Percentiles rank a stretch among this genome's conserved stretches.
phyloP scores from a whole-genome alignment of 495 filamentous ascomycete genomes.

The Annulohypoxylon stygium region DNA sequence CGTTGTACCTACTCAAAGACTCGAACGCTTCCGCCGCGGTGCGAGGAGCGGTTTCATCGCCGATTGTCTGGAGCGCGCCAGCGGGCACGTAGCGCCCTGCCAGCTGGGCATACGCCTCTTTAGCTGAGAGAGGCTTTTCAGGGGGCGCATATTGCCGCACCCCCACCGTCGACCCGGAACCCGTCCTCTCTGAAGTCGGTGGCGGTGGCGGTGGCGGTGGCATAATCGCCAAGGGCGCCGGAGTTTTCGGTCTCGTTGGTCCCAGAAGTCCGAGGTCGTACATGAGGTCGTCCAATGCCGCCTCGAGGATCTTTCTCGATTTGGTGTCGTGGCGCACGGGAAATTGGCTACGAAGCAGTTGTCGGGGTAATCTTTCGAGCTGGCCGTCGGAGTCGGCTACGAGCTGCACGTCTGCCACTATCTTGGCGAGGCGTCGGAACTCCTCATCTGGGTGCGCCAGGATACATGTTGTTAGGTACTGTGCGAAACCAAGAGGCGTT shows the following conservation, averaged over 20 bases:
- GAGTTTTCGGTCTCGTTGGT: constrained; percentile 16
- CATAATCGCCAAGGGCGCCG: constrained; percentile 15
- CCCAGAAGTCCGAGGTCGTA: constrained; percentile 40
- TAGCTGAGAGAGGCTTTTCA: constrained; percentile 6
- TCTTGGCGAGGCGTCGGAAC: constrained; percentile 77
- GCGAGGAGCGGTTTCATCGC: not conserved
- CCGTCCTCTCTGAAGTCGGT: not conserved
- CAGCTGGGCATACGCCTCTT: not conserved
- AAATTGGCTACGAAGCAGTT: constrained; percentile 79
- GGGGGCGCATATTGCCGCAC: constrained; percentile 9
- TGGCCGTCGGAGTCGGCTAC: constrained; percentile 70
- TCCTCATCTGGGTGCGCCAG: constrained; percentile 84
- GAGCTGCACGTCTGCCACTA: constrained; percentile 81
- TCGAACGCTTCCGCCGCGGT: not conserved
- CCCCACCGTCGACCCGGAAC: not conserved
- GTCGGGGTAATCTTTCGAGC: constrained; percentile 82
- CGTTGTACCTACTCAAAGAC: not conserved
- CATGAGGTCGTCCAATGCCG: constrained; percentile 47
- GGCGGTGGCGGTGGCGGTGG: constrained; percentile 18
- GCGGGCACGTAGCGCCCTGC: constrained; percentile 4
- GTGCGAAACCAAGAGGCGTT: constrained; percentile 82
- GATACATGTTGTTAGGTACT: constrained; percentile 81
- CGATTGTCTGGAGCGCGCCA: not conserved
- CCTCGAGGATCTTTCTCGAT: constrained; percentile 45
- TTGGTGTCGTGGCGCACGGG: constrained; percentile 60